Conservation (phyloP, 805 yeast genomes). For the Candida vaughaniae region DNA sequence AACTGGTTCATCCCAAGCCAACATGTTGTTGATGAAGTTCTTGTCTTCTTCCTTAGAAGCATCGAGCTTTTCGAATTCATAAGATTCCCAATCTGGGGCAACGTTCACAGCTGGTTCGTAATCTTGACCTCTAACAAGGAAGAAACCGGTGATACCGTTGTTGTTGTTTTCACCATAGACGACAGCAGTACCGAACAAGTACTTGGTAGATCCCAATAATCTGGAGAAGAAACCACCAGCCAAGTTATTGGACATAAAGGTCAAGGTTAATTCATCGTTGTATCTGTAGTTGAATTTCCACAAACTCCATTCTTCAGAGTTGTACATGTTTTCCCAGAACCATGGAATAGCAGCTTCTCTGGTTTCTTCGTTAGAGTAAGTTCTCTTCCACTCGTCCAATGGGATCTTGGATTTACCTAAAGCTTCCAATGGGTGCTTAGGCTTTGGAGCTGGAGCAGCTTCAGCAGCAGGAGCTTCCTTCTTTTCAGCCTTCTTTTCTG, state of each 20-base stretch:
- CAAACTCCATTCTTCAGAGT: slow-evolving; percentile 90
- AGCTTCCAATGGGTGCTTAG: slow-evolving; percentile 87
- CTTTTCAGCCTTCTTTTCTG: slow-evolving; percentile 28
- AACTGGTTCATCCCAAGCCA: slow-evolving; percentile 98
- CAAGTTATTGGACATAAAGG: slow-evolving; percentile 98
- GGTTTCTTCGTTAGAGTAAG: slow-evolving; percentile 96
- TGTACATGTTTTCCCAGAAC: slow-evolving; percentile 92
- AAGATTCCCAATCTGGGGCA: slow-evolving; percentile 99
- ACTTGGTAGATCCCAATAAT: slow-evolving; percentile 86
- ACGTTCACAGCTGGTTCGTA: slow-evolving; percentile 89
- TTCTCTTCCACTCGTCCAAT: slow-evolving; percentile 94
- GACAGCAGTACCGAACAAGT: slow-evolving; percentile 88
- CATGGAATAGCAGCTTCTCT: slow-evolving; percentile 92
- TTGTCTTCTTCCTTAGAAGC: slow-evolving; percentile 71
- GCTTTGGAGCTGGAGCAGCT: slow-evolving; percentile 62
- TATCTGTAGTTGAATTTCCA: slow-evolving; percentile 96
- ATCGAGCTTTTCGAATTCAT: slow-evolving; percentile 79
- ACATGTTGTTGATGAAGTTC: slow-evolving; percentile 82
- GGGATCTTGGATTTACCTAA: slow-evolving; percentile 71
- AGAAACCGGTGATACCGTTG: slow-evolving; percentile 96
- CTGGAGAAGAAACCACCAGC: slow-evolving; percentile 98
- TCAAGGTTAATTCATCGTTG: slow-evolving; percentile 94
- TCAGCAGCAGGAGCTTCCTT: slow-evolving; percentile 38
- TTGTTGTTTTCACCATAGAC: slow-evolving; percentile 98
- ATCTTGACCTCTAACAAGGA: slow-evolving; percentile 95